These are phyloP conservation scores for Tubosaeta brunneosetosa DNA, from an alignment of 768 basidiomycete genomes.

Conservation along the genomic window DNA sequence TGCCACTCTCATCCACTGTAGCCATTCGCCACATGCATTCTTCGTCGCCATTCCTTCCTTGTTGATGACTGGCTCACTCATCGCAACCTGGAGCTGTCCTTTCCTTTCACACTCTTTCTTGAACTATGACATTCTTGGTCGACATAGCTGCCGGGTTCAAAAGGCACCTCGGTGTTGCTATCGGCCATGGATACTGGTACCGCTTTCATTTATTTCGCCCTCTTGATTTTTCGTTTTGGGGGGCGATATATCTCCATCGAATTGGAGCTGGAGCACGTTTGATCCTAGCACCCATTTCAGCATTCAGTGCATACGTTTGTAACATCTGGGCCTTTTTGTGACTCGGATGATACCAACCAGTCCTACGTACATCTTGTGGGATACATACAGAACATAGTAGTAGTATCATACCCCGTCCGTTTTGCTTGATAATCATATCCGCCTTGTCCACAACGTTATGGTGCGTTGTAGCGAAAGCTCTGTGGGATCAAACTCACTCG, in stretches of 20 bases:
- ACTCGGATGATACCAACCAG: not conserved
- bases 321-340: not conserved
- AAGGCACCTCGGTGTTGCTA: not conserved
- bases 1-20: constrained; percentile 28
- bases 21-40: constrained; percentile 27
- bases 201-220: constrained; percentile 5
- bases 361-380: not conserved
- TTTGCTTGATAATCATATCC: constrained; percentile 15
- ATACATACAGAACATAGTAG: not conserved
- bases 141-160: not conserved
- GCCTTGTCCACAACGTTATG: constrained; percentile 8
- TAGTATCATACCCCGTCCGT: not conserved
- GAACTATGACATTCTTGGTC: not conserved
- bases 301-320: not conserved
- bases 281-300: not conserved
- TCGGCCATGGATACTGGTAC: constrained; percentile 2
- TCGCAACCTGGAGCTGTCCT: constrained; percentile 11
- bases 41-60: constrained; percentile 5
- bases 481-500: not conserved
- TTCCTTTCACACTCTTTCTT: constrained; percentile 6
- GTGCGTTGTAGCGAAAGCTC: constrained; percentile 3
- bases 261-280: constrained; percentile 20
- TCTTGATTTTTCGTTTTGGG: constrained; percentile 4
- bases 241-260: constrained; percentile 11
- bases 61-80: constrained; percentile 2